Conservation (phyloP, 23 red algal genomes). For the Gracilariopsis chorda region DNA sequence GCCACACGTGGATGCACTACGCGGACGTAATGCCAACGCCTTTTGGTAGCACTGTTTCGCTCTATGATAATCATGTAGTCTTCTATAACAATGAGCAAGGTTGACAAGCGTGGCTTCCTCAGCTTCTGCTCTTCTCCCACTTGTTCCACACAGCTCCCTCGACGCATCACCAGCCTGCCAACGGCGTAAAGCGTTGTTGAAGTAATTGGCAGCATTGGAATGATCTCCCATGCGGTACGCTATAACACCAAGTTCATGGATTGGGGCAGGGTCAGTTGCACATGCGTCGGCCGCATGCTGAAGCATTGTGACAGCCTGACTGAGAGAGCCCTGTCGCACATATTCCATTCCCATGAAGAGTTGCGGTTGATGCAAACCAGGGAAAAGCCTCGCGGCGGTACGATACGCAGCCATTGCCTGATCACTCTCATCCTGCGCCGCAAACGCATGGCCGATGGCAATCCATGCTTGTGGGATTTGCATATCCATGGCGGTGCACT, state of each 20-base stretch:
- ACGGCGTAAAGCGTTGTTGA: slow-evolving; percentile 58
- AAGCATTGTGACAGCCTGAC: slow-evolving; percentile 54
- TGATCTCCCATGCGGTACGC: slow-evolving; percentile 77
- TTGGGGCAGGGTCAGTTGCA: slow-evolving; percentile 39
- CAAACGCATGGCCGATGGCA: slow-evolving; percentile 89
- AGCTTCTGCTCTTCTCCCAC: slow-evolving; percentile 59
- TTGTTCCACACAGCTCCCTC: background rate
- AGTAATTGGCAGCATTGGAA: slow-evolving; percentile 59
- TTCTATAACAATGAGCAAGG: slow-evolving; percentile 53
- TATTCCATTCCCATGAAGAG: slow-evolving; percentile 92
- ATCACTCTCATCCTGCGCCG: slow-evolving; percentile 86
- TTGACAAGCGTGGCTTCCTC: slow-evolving; percentile 64
- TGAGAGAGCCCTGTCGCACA: slow-evolving; percentile 63
- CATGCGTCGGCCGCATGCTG: slow-evolving; percentile 55
- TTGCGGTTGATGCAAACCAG: slow-evolving; percentile 48
- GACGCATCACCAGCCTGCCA: slow-evolving; percentile 39
- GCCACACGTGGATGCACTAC: slow-evolving; percentile 29
- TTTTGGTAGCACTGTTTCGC: slow-evolving; percentile 56
- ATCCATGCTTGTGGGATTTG: slow-evolving; percentile 77
- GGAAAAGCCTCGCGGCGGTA: slow-evolving; percentile 73
- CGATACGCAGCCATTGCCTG: slow-evolving; percentile 93
- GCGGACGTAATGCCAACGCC: slow-evolving; percentile 35
- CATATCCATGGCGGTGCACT: slow-evolving; percentile 76
- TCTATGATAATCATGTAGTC: slow-evolving; percentile 18
- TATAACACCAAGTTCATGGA: slow-evolving; percentile 75